These are phyloP conservation scores for Arctostaphylos glauca DNA, from an alignment of 148 eudicot genomes.

Conservation along the genomic window DNA sequence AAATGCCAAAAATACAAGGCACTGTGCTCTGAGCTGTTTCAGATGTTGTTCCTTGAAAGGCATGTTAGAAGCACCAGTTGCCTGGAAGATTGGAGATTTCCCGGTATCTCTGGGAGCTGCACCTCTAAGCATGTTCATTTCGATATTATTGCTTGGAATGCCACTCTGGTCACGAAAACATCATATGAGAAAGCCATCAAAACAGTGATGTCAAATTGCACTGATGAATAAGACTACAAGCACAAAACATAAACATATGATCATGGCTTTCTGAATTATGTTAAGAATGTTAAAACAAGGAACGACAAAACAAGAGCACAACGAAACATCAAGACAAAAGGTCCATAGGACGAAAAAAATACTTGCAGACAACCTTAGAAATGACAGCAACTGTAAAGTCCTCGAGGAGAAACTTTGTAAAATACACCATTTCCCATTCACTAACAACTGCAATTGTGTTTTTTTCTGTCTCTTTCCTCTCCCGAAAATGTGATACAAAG, in stretches of 20 bases:
- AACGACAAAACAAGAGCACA: not conserved
- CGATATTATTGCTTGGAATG: constrained; percentile 36
- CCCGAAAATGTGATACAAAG: not conserved
- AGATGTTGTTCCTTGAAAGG: constrained; percentile 95
- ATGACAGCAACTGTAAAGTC: not conserved
- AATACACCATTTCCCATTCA: not conserved
- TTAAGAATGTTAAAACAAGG: not conserved
- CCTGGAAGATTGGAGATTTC: constrained; percentile 50
- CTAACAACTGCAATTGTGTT: not conserved
- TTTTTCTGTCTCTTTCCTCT: not conserved
- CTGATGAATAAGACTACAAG: not conserved
- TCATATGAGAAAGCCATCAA: not conserved
- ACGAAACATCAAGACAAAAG: not conserved
- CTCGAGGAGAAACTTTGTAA: not conserved
- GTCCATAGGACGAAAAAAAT: not conserved
- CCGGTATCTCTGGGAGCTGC: constrained; percentile 65
- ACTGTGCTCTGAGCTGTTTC: constrained; percentile 96
- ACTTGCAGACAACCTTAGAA: not conserved
- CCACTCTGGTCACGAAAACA: constrained; percentile 41
- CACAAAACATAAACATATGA: not conserved
- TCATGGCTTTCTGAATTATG: not conserved
- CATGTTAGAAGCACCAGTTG: constrained; percentile 42
- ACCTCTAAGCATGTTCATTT: constrained; percentile 46
- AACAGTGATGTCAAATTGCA: not conserved
- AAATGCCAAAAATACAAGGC: constrained; percentile 93